Base-by-base conservation (phyloP, 202 grass and related monocot genomes). In the Saccharum hybrid region DNA sequence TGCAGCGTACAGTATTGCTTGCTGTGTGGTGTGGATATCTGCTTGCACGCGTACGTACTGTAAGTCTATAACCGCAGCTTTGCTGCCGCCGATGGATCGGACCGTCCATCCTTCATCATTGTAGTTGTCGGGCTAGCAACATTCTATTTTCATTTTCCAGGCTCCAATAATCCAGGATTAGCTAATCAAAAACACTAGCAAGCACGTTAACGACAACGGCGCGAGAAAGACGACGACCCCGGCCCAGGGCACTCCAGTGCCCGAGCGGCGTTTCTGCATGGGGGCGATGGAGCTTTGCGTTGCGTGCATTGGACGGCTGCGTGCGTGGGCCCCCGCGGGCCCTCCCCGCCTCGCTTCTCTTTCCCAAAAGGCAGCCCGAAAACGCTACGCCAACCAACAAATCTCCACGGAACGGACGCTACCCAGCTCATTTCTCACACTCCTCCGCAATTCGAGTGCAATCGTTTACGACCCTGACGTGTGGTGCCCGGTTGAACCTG, bases 271-370 rank as follows among this genome's bases (percentile, higher is more conserved):
- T 59, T 21, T 38, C 22, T 78, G 75, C 41, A 31, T 76, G 74
- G 56, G 12, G 6, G 5, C 1, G 16, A 54, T 33, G 39, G 39
- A 4, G 34, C 19, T 60, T 71, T 46, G 2, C 60, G 60, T 34
- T 52, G 76, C 42, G 76, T 79, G 76, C 28, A n/a, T 37, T 33
- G 42, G 63, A 67, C 76, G 76, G 43, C 76, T 6, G 61, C 39
- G 6, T n/a, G 68, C 12, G 46, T n/a, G 71, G 71, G 71, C 23
- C 70, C 42, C 26, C 26, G 26, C 26, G 26, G 26, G 26, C 26
- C 26, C 26, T 12, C 22, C 4, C 23, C 2, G 2, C 34, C 65
- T 67, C 36, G 12, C 66, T 41, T 41, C 3, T 10, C 46, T 56
- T 37, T 7, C 11, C 23, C 7, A 54, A 68, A 79, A 68, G 4